Percentiles rank a stretch among this genome's conserved stretches.
phyloP scores from a whole-genome alignment of 495 filamentous ascomycete species.

The Bombardia bombarda region DNA sequence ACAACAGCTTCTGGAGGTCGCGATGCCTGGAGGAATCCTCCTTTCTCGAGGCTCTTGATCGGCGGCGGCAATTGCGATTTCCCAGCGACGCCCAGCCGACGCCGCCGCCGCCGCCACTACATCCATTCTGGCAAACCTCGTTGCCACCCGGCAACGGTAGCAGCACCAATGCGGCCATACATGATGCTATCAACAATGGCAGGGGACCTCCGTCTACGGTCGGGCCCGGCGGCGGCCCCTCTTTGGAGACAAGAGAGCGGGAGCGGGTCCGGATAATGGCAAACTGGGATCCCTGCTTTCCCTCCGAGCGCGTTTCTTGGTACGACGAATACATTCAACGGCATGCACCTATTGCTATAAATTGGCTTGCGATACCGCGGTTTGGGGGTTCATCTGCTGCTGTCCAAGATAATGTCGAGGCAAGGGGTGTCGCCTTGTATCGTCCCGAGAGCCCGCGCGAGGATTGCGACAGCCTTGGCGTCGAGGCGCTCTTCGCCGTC shows the following conservation, averaged over 20 bases:
- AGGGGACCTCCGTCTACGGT: background rate
- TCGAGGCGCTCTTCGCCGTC: conserved; percentile 49
- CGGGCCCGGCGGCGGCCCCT: background rate
- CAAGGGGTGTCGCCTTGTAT: conserved; percentile 61
- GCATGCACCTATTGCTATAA: conserved; percentile 62
- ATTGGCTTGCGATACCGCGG: conserved; percentile 58
- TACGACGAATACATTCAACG: conserved; percentile 85
- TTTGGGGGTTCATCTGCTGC: conserved; percentile 10
- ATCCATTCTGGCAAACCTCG: background rate
- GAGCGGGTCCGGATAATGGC: conserved; percentile 50
- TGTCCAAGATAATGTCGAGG: conserved; percentile 34
- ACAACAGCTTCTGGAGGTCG: conserved; percentile 67
- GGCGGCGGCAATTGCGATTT: conserved; percentile 28
- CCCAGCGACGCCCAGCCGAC: conserved; percentile 15
- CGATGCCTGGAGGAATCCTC: conserved; percentile 65
- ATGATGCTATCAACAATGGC: conserved; percentile 16
- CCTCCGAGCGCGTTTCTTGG: conserved; percentile 62
- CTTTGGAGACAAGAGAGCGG: conserved; percentile 29
- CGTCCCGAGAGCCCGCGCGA: conserved; percentile 38
- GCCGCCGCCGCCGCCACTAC: background rate
- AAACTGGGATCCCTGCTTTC: conserved; percentile 76
- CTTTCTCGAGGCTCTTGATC: conserved; percentile 41
- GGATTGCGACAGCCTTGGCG: conserved; percentile 31
- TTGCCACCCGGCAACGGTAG: conserved; percentile 9
- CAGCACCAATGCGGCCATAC: conserved; percentile 5